Conservation (phyloP, 1,284 basidiomycete species). For the Rhodotorula sp. region DNA sequence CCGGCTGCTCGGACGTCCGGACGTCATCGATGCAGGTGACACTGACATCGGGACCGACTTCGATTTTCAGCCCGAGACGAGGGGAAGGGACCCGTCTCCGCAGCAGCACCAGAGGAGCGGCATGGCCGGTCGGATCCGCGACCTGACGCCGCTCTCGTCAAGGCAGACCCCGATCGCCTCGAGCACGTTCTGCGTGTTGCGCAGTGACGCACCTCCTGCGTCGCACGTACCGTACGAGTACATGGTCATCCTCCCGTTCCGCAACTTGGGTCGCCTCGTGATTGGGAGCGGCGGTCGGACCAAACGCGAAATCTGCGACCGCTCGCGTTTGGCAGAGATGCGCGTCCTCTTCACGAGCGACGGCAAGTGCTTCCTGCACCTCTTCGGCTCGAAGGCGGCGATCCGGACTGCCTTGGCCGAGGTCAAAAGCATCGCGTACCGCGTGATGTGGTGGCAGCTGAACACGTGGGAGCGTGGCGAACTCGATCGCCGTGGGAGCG, state of each 20-base stretch:
- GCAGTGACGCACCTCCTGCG: background rate
- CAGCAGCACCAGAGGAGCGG: background rate
- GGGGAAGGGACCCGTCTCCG: background rate
- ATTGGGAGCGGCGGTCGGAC: background rate
- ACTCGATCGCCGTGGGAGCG: background rate
- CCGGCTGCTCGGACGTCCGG: too few relatives aligned
- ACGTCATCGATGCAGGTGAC: background rate
- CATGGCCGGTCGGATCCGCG: too few relatives aligned
- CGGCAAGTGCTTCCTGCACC: too few relatives aligned
- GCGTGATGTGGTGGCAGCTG: background rate
- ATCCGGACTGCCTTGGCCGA: background rate
- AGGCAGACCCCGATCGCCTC: background rate
- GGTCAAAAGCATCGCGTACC: background rate
- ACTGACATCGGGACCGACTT: background rate
- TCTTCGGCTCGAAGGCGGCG: background rate
- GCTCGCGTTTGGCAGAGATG: background rate
- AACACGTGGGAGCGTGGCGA: background rate
- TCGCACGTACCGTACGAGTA: background rate
- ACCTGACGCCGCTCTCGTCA: background rate
- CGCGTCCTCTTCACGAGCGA: background rate
- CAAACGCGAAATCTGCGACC: background rate
- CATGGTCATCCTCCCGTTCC: background rate
- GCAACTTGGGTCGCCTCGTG: background rate
- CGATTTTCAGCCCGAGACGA: background rate
- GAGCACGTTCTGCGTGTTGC: background rate